Percentiles rank a stretch among this genome's conserved stretches.
Evolutionary conservation across 768 basidiomycete species (phyloP).

Genomic region (Boletus eberwhitei): DNA sequence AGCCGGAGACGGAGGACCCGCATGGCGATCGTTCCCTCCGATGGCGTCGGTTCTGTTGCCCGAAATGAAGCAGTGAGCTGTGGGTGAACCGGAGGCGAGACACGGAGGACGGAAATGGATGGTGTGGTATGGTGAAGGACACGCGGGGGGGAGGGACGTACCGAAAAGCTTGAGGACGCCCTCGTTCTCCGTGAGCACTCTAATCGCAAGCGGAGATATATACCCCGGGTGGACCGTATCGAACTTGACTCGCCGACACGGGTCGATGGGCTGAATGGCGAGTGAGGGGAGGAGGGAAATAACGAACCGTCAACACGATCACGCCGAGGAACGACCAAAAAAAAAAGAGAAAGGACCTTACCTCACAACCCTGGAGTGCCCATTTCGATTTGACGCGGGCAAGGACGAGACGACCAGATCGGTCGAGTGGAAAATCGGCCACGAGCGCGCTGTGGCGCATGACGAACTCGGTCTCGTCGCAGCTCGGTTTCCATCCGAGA

Average conservation of each 20-base stretch:
- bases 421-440: slow-evolving; percentile 26
- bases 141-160: background rate
- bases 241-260: slow-evolving; percentile 16
- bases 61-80: background rate
- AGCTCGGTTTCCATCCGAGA: slow-evolving; percentile 26
- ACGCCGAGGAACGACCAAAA: background rate
- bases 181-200: slow-evolving; percentile 23
- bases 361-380: slow-evolving; percentile 25
- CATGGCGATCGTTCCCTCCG: slow-evolving; percentile 18
- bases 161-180: slow-evolving; percentile 30
- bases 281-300: background rate
- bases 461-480: slow-evolving; percentile 28
- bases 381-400: slow-evolving; percentile 19
- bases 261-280: slow-evolving; percentile 17
- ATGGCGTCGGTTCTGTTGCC: slow-evolving; percentile 27
- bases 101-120: background rate
- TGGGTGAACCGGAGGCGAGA: no score
- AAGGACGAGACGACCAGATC: slow-evolving; percentile 18
- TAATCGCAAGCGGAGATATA: slow-evolving; percentile 26
- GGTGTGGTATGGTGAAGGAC: background rate
- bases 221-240: slow-evolving; percentile 23
- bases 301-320: background rate
- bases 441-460: slow-evolving; percentile 27
- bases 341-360: background rate
- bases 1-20: slow-evolving; percentile 23